Evolutionary conservation across 148 eudicot genomes (phyloP), one percentile per base, ranked within the genome.

Genomic region (Fagopyrum homotropicum): DNA sequence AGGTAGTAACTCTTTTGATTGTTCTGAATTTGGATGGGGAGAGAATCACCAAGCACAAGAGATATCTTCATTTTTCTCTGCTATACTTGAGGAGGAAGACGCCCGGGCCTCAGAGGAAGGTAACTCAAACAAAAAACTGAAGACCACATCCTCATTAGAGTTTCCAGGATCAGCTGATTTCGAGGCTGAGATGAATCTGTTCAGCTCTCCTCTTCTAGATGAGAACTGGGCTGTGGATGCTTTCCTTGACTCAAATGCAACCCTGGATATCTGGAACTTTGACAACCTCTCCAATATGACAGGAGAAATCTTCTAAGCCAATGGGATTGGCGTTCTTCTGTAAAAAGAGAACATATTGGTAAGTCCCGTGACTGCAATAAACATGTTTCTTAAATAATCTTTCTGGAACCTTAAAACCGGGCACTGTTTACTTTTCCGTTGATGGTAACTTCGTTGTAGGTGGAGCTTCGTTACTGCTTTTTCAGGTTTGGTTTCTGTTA

Each of bases 21-120:
- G 51, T 26, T 72, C 74, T 72, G 55, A 72, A 48, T 19, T 72
- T 72, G 74, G 74, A 30, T 72, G 74, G 74, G 74, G 74, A 45
- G 74, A 72, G 15, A 72, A 72, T 9, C 11, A 6, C 11, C 74
- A 46, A 72, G 55, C 51, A 26, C 74, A 45, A 45, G 74, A 72
- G 55, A 46, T 72, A 17, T 72, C 74, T 45, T 72, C 55, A 1
- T 72, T 45, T 26, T 72, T 72, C 74, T 72, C 74, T 8, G 52
- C 74, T 49, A 26, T 49, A 6, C 55, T 72, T 17, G 74, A 72
- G 54, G 55, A 72, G 35, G 74, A 46, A 45, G 55, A 49, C 3
- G 30, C 54, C 19, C 30, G 45, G 52, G 54, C 40, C 55, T 15
- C 30, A 45, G 74, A 47, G 72, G 72, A 35, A 64, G 70, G 70